Base-by-base conservation (phyloP, 768 basidiomycete genomes). In the Xerocomellus chrysenteron region DNA sequence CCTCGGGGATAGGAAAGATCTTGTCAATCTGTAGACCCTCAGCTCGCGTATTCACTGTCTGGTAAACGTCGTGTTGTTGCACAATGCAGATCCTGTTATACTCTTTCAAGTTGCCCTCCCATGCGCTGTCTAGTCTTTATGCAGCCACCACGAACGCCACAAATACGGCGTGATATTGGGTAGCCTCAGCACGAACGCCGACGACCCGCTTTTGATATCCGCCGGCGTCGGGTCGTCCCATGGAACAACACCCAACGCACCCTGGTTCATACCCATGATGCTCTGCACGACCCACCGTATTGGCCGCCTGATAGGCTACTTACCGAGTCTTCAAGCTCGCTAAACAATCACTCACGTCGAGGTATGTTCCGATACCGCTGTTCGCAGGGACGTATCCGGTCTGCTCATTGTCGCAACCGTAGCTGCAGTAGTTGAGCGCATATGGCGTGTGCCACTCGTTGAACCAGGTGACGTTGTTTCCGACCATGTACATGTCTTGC, bases 221-320 rank as follows among this genome's bases (percentile, higher is more conserved):
- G 73, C 50, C 1, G 78, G 60, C 0, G 80, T 83, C 0, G 83
- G 83, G 64, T 86, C 82, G 43, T 69, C 69, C 84, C 84, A 79
- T 5, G 71, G 60, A 5, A 73, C 60, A 36, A 84, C 60, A 73
- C 85, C 86, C 7, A 83, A 67, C 2, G 76, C 86, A 7, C 89
- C 87, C 52, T 90, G 87, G 57, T 87, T 90, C 66, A 90, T 83
- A 2, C 80, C 84, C 17, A 90, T 66, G 35, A 87, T 76, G 59
- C 77, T 80, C 71, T 88, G 75, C 4, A 89, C 80, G 16, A 88
- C 75, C 66, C 81, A 90, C 66, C 21, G 21, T 21, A 21, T 21
- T 21, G 21, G 21, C 21, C 21, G 21, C 21, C 21, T 21, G 21
- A 21, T 21, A 21, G 21, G 21, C 21, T 21, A 21, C 21, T 21